Percentiles rank a stretch among this genome's conserved stretches.
Evolutionary conservation across 83 land plant species (phyloP).

Genomic region (Larix sibirica): DNA sequence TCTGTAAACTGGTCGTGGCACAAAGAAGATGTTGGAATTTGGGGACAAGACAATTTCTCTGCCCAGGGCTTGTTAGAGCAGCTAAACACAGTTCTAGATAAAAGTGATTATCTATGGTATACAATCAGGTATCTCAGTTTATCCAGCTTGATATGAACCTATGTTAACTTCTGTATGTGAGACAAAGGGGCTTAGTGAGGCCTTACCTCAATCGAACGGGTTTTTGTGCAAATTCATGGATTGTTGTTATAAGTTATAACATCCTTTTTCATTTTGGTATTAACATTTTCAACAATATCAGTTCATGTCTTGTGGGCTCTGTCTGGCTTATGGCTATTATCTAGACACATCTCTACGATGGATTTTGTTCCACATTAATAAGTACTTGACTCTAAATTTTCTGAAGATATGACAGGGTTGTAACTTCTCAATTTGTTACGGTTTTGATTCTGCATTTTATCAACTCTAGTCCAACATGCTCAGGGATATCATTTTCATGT

Average conservation of each 20-base stretch:
- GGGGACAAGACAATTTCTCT: conserved; percentile 21
- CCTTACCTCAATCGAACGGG: conserved; percentile 21
- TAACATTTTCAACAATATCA: conserved; percentile 39
- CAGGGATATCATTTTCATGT: too few relatives aligned
- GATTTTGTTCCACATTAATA: too few relatives aligned
- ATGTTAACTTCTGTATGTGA: neutral
- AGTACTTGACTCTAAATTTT: too few relatives aligned
- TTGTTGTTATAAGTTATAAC: conserved; percentile 42
- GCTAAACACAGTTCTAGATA: conserved; percentile 50
- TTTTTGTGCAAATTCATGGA: conserved; percentile 22
- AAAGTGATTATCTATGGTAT: conserved; percentile 91
- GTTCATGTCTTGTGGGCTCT: conserved; percentile 71
- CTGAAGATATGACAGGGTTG: too few relatives aligned
- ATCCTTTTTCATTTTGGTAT: too few relatives aligned
- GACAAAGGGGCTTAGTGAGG: conserved; percentile 7
- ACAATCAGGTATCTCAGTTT: conserved; percentile 51
- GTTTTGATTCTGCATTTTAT: too few relatives aligned
- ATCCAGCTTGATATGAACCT: neutral
- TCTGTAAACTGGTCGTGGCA: conserved; percentile 39
- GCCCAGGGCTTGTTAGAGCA: conserved; percentile 62
- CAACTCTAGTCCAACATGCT: too few relatives aligned
- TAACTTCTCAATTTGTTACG: too few relatives aligned
- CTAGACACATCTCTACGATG: too few relatives aligned
- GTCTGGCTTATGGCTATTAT: conserved; percentile 34
- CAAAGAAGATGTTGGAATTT: conserved; percentile 27